These are phyloP conservation scores for Emericellopsis cladophorae DNA, from an alignment of 2,329 filamentous ascomycete species.

Conservation along the genomic window DNA sequence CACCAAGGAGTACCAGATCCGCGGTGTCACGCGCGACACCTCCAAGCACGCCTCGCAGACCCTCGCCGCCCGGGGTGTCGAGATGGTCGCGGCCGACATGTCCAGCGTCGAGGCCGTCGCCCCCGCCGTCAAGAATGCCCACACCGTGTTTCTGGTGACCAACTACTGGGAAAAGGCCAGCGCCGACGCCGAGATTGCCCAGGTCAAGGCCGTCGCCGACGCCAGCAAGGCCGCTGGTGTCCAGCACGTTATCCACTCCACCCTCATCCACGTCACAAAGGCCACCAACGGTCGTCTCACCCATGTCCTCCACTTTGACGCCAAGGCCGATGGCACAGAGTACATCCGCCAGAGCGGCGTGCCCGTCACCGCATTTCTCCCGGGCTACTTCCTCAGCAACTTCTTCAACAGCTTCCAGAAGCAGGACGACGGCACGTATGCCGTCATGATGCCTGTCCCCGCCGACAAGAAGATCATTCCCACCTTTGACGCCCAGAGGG, in stretches of 20 bases:
- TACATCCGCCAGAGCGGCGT: conserved; percentile 39
- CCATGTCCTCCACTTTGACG: conserved; percentile 38
- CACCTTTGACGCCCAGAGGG: conserved; percentile 20
- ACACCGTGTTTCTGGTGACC: conserved; percentile 28
- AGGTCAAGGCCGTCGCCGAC: conserved; percentile 32
- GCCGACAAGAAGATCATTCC: conserved; percentile 19
- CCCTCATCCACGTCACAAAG: conserved; percentile 24
- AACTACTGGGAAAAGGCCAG: conserved; percentile 22
- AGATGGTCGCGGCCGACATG: conserved; percentile 30
- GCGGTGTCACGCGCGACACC: conserved; percentile 32
- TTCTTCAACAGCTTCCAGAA: conserved; percentile 14
- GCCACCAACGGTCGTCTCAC: conserved; percentile 21
- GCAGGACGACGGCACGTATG: conserved; percentile 14
- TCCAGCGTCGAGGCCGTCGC: conserved; percentile 18
- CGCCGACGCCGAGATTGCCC: conserved; percentile 22
- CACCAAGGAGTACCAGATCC: conserved; percentile 27
- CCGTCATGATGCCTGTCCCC: conserved; percentile 13
- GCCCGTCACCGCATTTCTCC: conserved; percentile 35
- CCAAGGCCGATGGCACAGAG: conserved; percentile 41
- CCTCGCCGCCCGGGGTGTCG: conserved; percentile 25
- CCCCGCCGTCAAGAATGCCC: conserved; percentile 24
- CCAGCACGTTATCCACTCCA: conserved; percentile 32
- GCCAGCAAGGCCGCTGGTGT: conserved; percentile 28
- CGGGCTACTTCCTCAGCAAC: conserved; percentile 44
- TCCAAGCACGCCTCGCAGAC: conserved; percentile 23